Evolutionary conservation across 2,329 filamentous ascomycete species (phyloP).

Genomic region (Penicillium palitans): DNA sequence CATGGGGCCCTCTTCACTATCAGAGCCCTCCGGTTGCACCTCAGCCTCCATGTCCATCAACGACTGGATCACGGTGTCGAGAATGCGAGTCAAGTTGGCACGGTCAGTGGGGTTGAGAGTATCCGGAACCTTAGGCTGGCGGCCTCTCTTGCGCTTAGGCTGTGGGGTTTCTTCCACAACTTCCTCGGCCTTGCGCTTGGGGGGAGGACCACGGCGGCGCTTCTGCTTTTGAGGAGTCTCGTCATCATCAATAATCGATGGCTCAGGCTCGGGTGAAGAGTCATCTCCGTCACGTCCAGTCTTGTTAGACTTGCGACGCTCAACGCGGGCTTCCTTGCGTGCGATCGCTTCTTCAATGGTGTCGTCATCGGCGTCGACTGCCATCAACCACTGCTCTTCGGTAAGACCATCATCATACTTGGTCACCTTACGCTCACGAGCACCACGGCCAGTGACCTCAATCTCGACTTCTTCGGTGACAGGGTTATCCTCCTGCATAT

Average conservation of each 20-base stretch:
- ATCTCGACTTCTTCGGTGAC: slow-evolving; percentile 72
- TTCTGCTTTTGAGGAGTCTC: slow-evolving; percentile 76
- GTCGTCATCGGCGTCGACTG: slow-evolving; percentile 95
- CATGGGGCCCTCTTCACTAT: slow-evolving; percentile 54
- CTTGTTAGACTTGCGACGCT: slow-evolving; percentile 75
- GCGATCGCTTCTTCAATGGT: slow-evolving; percentile 88
- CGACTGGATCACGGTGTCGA: slow-evolving; percentile 74
- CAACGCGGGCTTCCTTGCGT: slow-evolving; percentile 81
- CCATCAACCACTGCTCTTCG: slow-evolving; percentile 98
- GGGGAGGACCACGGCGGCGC: slow-evolving; percentile 74
- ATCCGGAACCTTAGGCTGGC: slow-evolving; percentile 68
- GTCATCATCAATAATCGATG: slow-evolving; percentile 75
- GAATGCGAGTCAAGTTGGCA: slow-evolving; percentile 72
- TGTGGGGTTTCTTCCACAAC: slow-evolving; percentile 75
- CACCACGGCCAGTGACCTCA: slow-evolving; percentile 82
- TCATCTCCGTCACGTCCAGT: slow-evolving; percentile 57
- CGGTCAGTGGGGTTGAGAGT: slow-evolving; percentile 70
- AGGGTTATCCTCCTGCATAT: slow-evolving; percentile 81
- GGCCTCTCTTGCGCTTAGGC: slow-evolving; percentile 73
- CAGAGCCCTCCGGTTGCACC: slow-evolving; percentile 53
- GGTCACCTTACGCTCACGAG: slow-evolving; percentile 89
- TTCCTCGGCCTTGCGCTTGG: slow-evolving; percentile 85
- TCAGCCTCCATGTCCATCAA: slow-evolving; percentile 84
- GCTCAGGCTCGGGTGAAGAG: slow-evolving; percentile 70
- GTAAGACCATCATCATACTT: slow-evolving; percentile 96